A percentile compares a stretch with the other conserved stretches of the same genome.
phyloP scores from a whole-genome alignment of 2,329 filamentous ascomycete genomes.

The Aspergillus tubingensis region DNA sequence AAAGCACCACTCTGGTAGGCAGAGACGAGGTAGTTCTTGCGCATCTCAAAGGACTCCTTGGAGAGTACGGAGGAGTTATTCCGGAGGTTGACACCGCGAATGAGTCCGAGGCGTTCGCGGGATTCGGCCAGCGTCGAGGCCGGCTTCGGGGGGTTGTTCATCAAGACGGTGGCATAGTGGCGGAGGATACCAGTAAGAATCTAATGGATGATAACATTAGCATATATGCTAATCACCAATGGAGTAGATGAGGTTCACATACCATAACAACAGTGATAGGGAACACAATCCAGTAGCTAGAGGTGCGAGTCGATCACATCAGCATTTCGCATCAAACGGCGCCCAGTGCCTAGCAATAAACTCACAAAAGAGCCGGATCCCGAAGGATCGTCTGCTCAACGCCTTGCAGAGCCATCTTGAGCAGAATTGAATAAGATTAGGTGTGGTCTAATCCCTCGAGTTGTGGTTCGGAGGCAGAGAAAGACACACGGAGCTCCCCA shows the following conservation, averaged over 20 bases:
- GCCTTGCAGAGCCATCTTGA: conserved; percentile 73
- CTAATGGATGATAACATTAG: conserved; percentile 42
- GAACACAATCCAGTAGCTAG: conserved; percentile 97
- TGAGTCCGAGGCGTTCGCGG: conserved; percentile 81
- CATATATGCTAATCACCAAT: not conserved
- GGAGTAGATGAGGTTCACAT: conserved; percentile 20
- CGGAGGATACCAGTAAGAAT: conserved; percentile 92
- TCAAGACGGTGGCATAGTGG: conserved; percentile 92
- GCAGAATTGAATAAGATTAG: conserved; percentile 8
- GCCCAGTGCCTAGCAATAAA: conserved; percentile 16
- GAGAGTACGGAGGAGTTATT: conserved; percentile 80
- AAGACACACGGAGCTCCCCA: conserved; percentile 16
- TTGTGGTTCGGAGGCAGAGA: conserved; percentile 10
- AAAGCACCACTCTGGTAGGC: conserved; percentile 85
- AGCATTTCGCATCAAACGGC: conserved; percentile 1
- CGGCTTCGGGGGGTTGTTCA: conserved; percentile 80
- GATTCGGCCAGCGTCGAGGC: conserved; percentile 60
- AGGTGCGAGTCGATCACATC: not conserved
- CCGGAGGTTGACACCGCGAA: conserved; percentile 82
- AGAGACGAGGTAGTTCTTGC: conserved; percentile 77
- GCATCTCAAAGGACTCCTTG: conserved; percentile 71
- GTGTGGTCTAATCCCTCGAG: not conserved
- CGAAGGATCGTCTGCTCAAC: conserved; percentile 93
- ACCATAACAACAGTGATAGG: conserved; percentile 98
- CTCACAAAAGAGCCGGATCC: conserved; percentile 97